Evolutionary conservation across 768 basidiomycete species (phyloP), one percentile per base, ranked within the genome.

Genomic region (Leccinum boreale): DNA sequence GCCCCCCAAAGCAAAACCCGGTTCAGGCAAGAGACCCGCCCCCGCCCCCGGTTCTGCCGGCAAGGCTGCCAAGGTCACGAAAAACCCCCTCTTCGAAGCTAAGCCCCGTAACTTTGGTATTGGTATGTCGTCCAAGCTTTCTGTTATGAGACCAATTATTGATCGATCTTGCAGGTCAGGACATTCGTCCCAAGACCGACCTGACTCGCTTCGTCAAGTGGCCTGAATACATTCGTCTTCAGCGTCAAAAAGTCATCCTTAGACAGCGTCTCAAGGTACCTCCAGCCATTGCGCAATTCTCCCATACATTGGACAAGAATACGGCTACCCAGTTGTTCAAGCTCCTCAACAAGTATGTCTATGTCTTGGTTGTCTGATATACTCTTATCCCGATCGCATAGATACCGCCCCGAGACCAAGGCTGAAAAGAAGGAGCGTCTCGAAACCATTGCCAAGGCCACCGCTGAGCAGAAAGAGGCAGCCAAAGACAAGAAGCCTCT

Each of bases 241-340:
- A 98, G 73, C 87, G 96, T 73, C 94, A 98, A 78, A 98, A 98
- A 81, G 93, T 98, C 70, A 96, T 98, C 78, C 88, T 98, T 59
- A 80, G 91, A 84, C 94, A 98, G 79, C 92, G 96, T 69, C 82
- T 98, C 67, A 98, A 98, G 84, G 94, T 97, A 26, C 96, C 96
- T 64, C 96, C 96, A 42, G 92, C 96, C 66, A 95, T 99, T 67
- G 92, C 94, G 50, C 96, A 99, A 75, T 98, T 98, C 83, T 85
- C 87, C n/a, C 83, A 89, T 85, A 94, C 94, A 47, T 82, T 99
- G 71, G 96, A 99, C 85, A 98, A 97, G 85, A 98, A 98, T 84
- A 98, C 95, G 52, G 96, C 96, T 21, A 94, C 92, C 29, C 95
- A 98, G 76, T 78, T 98, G 60, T 98, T 98, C 87, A 95, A 96